phyloP scores from a whole-genome alignment of 805 yeast species.

The Torulaspora franciscae region DNA sequence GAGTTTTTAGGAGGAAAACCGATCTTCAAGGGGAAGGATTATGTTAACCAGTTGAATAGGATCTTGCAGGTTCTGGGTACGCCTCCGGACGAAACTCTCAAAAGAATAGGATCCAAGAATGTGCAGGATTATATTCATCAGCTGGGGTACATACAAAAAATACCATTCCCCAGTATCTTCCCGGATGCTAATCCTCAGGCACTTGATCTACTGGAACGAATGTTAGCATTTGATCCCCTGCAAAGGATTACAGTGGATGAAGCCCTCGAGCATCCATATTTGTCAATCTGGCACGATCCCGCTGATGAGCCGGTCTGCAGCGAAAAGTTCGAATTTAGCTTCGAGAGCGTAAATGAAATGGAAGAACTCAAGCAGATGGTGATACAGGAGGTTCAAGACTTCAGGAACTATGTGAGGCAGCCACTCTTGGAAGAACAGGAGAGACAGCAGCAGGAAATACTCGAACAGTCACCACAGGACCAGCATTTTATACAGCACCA shows the following conservation, averaged over 20 bases:
- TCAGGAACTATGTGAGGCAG: slow-evolving; percentile 75
- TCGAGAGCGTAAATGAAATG: slow-evolving; percentile 79
- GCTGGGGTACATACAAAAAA: slow-evolving; percentile 74
- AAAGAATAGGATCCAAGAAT: slow-evolving; percentile 72
- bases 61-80: slow-evolving; percentile 87
- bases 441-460: slow-evolving; percentile 27
- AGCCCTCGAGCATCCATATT: slow-evolving; percentile 84
- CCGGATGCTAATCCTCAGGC: slow-evolving; percentile 88
- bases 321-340: slow-evolving; percentile 77
- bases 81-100: slow-evolving; percentile 67
- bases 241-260: slow-evolving; percentile 81
- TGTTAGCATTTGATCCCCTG: slow-evolving; percentile 84
- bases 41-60: slow-evolving; percentile 89
- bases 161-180: slow-evolving; percentile 64
- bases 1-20: slow-evolving; percentile 90
- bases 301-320: slow-evolving; percentile 84
- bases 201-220: slow-evolving; percentile 66
- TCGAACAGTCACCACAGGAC: slow-evolving; percentile 25
- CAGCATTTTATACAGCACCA: slow-evolving; percentile 13
- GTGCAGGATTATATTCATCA: slow-evolving; percentile 90
- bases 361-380: slow-evolving; percentile 72
- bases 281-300: slow-evolving; percentile 89
- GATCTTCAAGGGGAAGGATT: slow-evolving; percentile 90
- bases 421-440: slow-evolving; percentile 57
- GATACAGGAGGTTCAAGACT: slow-evolving; percentile 68